Percentiles rank a stretch among this genome's conserved stretches.
These are phyloP conservation scores for Dactylellina drechsleri DNA, from an alignment of 2,329 filamentous ascomycete species.

Conservation along the genomic window DNA sequence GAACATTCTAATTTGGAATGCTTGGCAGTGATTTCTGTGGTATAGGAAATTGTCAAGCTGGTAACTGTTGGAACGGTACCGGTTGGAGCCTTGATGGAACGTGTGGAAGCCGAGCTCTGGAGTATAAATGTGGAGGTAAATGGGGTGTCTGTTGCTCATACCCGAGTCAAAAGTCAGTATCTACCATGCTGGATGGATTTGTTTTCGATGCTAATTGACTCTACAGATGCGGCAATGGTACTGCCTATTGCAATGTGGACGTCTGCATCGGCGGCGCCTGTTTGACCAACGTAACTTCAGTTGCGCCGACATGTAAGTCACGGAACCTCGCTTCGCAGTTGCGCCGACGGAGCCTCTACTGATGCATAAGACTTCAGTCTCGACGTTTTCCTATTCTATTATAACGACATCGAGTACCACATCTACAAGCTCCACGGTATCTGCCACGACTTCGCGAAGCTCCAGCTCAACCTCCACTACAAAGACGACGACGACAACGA, in stretches of 20 bases:
- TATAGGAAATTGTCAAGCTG: slow-evolving; percentile 16
- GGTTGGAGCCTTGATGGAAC: slow-evolving; percentile 6
- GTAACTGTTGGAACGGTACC: slow-evolving; percentile 3
- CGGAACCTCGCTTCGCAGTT: no score
- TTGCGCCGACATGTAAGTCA: no score
- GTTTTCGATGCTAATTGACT: not conserved
- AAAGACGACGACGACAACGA: slow-evolving; percentile 4
- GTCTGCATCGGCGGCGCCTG: slow-evolving; percentile 9
- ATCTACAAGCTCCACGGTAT: no score
- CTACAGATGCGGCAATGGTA: slow-evolving; percentile 14
- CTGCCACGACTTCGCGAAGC: no score
- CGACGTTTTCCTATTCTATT: no score
- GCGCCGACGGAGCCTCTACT: no score
- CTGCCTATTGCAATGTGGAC: slow-evolving; percentile 6
- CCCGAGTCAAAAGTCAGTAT: no score
- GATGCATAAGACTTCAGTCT: no score
- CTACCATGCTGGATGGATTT: no score
- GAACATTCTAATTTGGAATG: not conserved
- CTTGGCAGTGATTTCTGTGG: slow-evolving; percentile 1
- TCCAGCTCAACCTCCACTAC: not conserved
- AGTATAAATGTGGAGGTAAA: slow-evolving; percentile 8
- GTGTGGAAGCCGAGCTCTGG: slow-evolving; percentile 7
- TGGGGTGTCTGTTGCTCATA: slow-evolving; percentile 17
- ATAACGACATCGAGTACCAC: not conserved
- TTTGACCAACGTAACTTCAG: no score